Percentiles rank a stretch among this genome's conserved stretches.
Conservation (phyloP, 2,329 filamentous ascomycete genomes). For the Mycocentrospora acerina region DNA sequence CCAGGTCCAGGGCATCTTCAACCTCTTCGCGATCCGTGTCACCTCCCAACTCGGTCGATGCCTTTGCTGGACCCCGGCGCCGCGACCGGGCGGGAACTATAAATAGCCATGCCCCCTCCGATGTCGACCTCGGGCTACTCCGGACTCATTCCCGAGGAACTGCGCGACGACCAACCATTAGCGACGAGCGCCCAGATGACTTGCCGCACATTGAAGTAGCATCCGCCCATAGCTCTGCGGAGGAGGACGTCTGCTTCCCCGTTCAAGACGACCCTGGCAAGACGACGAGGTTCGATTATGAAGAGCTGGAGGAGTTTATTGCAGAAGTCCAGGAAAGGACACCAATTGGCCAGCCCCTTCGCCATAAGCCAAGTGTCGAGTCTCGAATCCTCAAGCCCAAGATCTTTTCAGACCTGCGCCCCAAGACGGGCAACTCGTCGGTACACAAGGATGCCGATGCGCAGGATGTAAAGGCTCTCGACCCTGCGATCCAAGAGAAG, state of each 20-base stretch:
- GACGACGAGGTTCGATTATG: constrained; percentile 83
- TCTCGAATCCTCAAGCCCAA: constrained; percentile 52
- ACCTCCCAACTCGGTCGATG: constrained; percentile 95
- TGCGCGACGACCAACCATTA: constrained; percentile 61
- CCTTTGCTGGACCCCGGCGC: constrained; percentile 87
- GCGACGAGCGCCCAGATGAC: constrained; percentile 60
- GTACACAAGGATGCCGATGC: constrained; percentile 41
- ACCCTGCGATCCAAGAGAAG: constrained; percentile 48
- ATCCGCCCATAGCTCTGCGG: constrained; percentile 68
- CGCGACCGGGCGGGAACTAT: constrained; percentile 72
- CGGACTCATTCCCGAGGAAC: constrained; percentile 72
- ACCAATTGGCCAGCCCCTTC: constrained; percentile 47
- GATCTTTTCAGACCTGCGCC: constrained; percentile 64
- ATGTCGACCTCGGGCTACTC: constrained; percentile 62
- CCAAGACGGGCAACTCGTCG: constrained; percentile 39
- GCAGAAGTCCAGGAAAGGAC: constrained; percentile 56
- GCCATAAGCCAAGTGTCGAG: constrained; percentile 36
- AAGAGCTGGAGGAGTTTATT: constrained; percentile 91
- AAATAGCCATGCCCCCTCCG: constrained; percentile 58
- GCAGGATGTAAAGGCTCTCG: constrained; percentile 29
- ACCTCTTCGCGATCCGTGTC: constrained; percentile 69
- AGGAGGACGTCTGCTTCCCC: constrained; percentile 89
- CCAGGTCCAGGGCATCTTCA: constrained; percentile 51
- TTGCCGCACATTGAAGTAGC: constrained; percentile 61
- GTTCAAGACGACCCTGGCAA: constrained; percentile 71